Conservation (phyloP, 2,329 filamentous ascomycete species). For the Aspergillus sergii region DNA sequence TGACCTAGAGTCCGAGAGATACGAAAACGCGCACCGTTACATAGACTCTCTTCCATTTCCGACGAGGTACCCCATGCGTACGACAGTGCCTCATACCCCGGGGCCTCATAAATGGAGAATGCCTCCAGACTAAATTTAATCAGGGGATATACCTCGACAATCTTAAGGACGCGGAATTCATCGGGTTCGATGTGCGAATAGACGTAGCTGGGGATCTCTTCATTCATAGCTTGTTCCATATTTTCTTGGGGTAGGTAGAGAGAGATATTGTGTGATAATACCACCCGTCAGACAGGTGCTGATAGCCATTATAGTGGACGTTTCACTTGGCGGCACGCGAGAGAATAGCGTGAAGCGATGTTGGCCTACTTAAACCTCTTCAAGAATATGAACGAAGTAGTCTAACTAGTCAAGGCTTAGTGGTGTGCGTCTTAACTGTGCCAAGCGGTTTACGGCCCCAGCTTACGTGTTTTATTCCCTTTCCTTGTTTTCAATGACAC, state of each 20-base stretch:
- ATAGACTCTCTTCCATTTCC: neutral
- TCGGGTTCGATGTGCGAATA: neutral
- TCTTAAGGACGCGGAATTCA: neutral
- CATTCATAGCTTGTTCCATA: neutral
- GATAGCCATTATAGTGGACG: neutral
- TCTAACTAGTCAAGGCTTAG: neutral
- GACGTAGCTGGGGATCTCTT: neutral
- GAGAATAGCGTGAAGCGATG: neutral
- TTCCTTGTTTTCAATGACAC: no score
- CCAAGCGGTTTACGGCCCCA: no score
- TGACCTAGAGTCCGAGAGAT: neutral
- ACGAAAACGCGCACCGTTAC: neutral
- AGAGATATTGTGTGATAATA: fast-evolving
- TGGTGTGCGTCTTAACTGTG: neutral
- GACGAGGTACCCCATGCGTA: neutral
- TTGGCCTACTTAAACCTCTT: no score
- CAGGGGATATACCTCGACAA: neutral
- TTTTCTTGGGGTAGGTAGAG: neutral
- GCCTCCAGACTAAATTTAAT: neutral
- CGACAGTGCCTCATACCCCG: neutral
- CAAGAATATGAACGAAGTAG: neutral
- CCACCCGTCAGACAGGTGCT: neutral
- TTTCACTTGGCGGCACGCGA: neutral
- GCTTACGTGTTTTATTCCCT: no score
- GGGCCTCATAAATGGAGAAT: neutral